Conservation (phyloP, 1,139 yeast genomes). For the Candida labiduridarum region DNA sequence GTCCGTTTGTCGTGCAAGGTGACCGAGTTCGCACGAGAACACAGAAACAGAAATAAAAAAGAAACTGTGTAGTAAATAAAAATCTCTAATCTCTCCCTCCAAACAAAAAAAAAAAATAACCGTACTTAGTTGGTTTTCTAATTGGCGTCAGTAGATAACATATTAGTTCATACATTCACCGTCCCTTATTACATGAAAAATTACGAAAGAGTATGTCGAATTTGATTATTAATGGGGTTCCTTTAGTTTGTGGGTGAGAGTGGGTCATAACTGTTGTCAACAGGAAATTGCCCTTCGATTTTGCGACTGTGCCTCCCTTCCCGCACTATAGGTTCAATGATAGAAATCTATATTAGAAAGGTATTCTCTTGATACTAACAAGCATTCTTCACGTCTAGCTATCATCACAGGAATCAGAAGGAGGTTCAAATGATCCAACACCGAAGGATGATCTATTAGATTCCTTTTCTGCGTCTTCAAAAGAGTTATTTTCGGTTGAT, state of each 20-base stretch:
- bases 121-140: not conserved
- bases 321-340: not conserved
- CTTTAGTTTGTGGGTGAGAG: not conserved
- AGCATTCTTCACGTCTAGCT: not conserved
- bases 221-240: not conserved
- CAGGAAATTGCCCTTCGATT: not conserved
- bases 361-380: not conserved
- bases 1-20: not conserved
- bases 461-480: constrained; percentile 1
- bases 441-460: constrained; percentile 2
- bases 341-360: not conserved
- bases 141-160: no score
- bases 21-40: not conserved
- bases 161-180: not conserved
- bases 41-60: not conserved
- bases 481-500: constrained; percentile 3
- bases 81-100: not conserved
- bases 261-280: not conserved
- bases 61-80: not conserved
- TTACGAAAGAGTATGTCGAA: constrained; percentile 5
- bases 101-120: not conserved
- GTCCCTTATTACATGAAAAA: not conserved
- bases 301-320: not conserved
- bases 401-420: constrained; percentile 1
- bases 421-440: not conserved